Conservation (phyloP, 1,139 yeast genomes). For the Nakaseomyces kungkrabaensis region DNA sequence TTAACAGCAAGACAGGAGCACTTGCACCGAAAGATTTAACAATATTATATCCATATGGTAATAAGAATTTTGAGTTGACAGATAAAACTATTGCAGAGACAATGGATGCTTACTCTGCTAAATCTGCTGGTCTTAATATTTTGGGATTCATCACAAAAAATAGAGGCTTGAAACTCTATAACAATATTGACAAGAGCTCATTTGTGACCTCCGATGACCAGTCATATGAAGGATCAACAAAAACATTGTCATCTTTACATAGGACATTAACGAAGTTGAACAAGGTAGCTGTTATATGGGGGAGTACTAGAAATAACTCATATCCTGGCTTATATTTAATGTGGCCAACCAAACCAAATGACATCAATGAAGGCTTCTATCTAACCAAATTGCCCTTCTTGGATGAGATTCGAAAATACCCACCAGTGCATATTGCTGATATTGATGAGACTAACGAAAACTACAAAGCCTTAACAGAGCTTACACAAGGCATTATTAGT, state of each 20-base stretch:
- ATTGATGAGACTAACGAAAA: conserved; percentile 22
- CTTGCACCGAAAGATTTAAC: conserved; percentile 31
- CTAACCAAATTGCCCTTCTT: conserved; percentile 51
- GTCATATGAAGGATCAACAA: conserved; percentile 49
- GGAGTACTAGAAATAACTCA: conserved; percentile 46
- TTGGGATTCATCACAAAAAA: conserved; percentile 52
- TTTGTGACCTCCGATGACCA: conserved; percentile 55
- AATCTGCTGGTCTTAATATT: conserved; percentile 40
- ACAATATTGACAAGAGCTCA: conserved; percentile 44
- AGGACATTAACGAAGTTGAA: conserved; percentile 44
- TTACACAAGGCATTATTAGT: conserved; percentile 34
- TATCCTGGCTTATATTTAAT: conserved; percentile 53
- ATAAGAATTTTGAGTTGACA: conserved; percentile 33
- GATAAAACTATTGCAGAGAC: conserved; percentile 31
- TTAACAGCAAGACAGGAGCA: conserved; percentile 38
- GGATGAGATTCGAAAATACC: conserved; percentile 50
- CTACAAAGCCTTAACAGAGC: conserved; percentile 28
- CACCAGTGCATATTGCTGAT: conserved; percentile 23
- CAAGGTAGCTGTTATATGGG: conserved; percentile 65
- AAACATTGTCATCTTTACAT: conserved; percentile 60
- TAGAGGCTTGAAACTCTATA: conserved; percentile 39
- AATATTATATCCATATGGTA: conserved; percentile 39
- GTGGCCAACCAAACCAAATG: conserved; percentile 39
- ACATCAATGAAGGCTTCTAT: conserved; percentile 45
- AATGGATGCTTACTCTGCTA: conserved; percentile 30